Percentiles rank a stretch among this genome's conserved stretches.
phyloP scores from a whole-genome alignment of 2,329 filamentous ascomycete genomes.

The Colletotrichum graminicola region DNA sequence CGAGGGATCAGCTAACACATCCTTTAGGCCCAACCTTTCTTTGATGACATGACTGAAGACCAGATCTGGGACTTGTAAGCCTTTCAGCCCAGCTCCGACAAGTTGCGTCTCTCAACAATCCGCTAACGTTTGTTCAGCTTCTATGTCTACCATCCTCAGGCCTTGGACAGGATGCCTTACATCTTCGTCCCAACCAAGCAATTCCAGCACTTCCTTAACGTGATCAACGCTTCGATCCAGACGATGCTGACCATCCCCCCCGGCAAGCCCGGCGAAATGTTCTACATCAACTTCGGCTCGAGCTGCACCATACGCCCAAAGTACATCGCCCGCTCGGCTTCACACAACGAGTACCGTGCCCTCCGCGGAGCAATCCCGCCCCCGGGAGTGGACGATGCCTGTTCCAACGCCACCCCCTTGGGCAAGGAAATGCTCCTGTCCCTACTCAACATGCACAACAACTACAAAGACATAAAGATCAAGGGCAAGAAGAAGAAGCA shows the following conservation, averaged over 20 bases:
- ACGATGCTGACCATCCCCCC: constrained; percentile 69
- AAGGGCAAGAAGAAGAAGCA: constrained; percentile 36
- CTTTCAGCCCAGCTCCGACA: neutral
- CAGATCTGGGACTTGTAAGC: constrained; percentile 83
- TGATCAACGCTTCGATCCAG: constrained; percentile 71
- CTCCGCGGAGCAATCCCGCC: constrained; percentile 20
- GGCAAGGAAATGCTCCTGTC: constrained; percentile 31
- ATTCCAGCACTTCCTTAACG: constrained; percentile 71
- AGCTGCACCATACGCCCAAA: constrained; percentile 73
- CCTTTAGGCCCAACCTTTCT: constrained; percentile 61
- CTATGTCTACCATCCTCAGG: constrained; percentile 70
- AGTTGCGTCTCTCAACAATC: neutral
- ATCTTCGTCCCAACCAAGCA: constrained; percentile 77
- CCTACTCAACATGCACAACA: constrained; percentile 36
- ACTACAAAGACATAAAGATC: constrained; percentile 46
- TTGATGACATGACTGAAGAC: constrained; percentile 69
- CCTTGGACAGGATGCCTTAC: constrained; percentile 63
- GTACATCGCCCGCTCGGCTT: constrained; percentile 70
- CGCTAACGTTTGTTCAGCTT: constrained; percentile 61
- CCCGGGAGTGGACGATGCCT: constrained; percentile 24
- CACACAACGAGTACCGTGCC: constrained; percentile 32
- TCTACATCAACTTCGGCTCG: constrained; percentile 72
- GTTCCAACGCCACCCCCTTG: constrained; percentile 5
- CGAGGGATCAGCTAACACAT: constrained; percentile 30
- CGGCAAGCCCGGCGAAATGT: constrained; percentile 63